Evolutionary conservation across 371 early-diverging fungal species (phyloP).

Genomic region (Blakeslea trispora): DNA sequence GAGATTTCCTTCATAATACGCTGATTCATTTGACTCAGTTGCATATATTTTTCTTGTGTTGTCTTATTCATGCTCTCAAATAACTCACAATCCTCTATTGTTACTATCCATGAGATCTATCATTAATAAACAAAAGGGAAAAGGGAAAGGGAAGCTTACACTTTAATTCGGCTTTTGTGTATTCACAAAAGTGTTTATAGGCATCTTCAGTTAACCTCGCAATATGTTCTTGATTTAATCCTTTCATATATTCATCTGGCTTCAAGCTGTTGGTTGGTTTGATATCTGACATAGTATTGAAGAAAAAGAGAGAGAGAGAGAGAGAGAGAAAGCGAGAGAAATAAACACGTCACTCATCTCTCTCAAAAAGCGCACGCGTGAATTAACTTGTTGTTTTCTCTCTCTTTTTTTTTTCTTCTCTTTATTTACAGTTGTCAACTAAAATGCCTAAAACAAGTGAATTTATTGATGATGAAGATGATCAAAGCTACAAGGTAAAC

Average conservation of each 20-base stretch:
- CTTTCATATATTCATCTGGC: constrained; percentile 41
- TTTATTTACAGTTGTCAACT: not conserved
- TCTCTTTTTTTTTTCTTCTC: constrained; percentile 1
- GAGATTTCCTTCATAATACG: constrained; percentile 63
- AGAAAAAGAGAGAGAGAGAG: constrained; percentile 1
- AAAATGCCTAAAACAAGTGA: constrained; percentile 5
- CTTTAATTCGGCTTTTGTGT: constrained; percentile 57
- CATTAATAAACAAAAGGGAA: not conserved
- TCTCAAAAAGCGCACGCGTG: not conserved
- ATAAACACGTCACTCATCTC: not conserved
- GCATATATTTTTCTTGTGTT: constrained; percentile 60
- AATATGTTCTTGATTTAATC: constrained; percentile 54
- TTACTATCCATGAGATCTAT: too few species aligned
- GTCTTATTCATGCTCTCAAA: constrained; percentile 62
- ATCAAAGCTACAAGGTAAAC: constrained; percentile 18
- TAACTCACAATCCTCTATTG: constrained; percentile 60
- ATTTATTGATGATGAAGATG: constrained; percentile 12
- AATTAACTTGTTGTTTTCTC: constrained; percentile 2
- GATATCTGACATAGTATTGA: constrained; percentile 1
- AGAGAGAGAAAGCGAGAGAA: not conserved
- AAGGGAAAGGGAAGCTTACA: constrained; percentile 31
- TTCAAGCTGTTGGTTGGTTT: constrained; percentile 16
- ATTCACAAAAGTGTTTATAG: constrained; percentile 56
- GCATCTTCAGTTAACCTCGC: constrained; percentile 56
- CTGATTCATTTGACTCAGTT: constrained; percentile 62